Base-by-base conservation (phyloP, 192 early-diverging fungal genomes). In the Lunasporangiospora selenospora region DNA sequence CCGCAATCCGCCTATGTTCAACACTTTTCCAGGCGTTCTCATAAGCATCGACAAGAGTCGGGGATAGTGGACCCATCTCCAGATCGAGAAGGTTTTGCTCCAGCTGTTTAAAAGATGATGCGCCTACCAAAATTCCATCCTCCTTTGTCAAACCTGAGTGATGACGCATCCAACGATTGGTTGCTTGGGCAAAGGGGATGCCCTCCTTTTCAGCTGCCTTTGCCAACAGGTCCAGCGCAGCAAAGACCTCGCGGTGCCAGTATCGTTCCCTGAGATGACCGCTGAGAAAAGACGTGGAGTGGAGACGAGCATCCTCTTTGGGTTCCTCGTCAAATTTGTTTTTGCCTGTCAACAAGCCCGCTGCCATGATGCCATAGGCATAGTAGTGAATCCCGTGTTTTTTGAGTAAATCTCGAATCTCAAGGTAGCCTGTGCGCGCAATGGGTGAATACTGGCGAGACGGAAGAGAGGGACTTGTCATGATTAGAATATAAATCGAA, bases 331-430 rank as follows among this genome's bases (percentile, higher is more conserved):
- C 67, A 45, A 62, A 56, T 21, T 47, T 56, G 65, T 36, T 30
- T 10, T 75, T 76, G 16, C 51, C 66, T 12, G 53, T 26, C 37
- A 75, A 58, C 18, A 69, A 24, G 10, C 70, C 85, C 8, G 83
- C 83, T 34, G 75, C 78, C 8, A 83, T 62, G 6, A 80, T 80
- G 63, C 85, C 85, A 77, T 85, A 87, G 4, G 76, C 81, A 51
- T 87, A 87, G 51, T 87, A 87, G 26, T 80, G 65, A 48, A 87
- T 79, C 19, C 70, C 65, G 30, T 41, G 13, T 6, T 41, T 41
- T 41, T 41, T 41, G 4, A 41, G 40, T 2, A 41, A 15, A n/a
- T 15, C 40, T 18, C 21, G 40, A 19, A 18, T 15, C 16, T 15
- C 40, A 19, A 41, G 40, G 40, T 41, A 41, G 40, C 21, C 40